Evolutionary conservation across 1,284 basidiomycete species (phyloP), one percentile per base, ranked within the genome.

Genomic region (Pseudozyma tsukubaensis): DNA sequence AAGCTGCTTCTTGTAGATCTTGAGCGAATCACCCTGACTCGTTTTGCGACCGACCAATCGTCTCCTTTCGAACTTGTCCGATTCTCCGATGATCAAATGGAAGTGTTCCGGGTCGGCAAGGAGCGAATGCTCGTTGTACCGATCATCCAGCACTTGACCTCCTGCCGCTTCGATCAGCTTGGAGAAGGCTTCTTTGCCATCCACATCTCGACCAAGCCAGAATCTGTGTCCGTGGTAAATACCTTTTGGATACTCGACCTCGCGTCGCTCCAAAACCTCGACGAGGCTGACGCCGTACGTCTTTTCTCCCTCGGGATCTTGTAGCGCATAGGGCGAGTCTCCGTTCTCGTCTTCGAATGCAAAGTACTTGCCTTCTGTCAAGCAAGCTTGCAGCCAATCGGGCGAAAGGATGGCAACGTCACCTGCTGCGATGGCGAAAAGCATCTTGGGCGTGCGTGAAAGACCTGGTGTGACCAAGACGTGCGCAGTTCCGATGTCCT

Each of bases 381-480:
- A 37, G 21, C 65, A 73, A 1, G 60, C 66, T 2, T 59, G 50
- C 14, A 74, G 47, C 72, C 72, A 74, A n/a, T 63, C 60, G 6
- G 72, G 67, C 50, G 61, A 58, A 12, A 70, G 48, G 21, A 74
- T 70, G 1, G 45, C 57, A 3, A 70, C 44, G 42, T 18, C 44
- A 6, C 72, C 72, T 4, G 50, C 65, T 10, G 72, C 72, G 18
- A 74, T 74, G 3, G 72, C 72, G 18, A 59, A 57, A 4, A 74
- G 67, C 72, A 74, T 74, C 67, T 74, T 74, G 47, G 62, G 66
- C 44, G 67, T 57, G 24, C 72, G 66, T 50, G 66, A 69, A 11
- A 74, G 14, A 35, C 59, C 63, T 14, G 72, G 62, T n/a, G 67
- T 57, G 13, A 74, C 67, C n/a, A 74, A 37, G 4, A 70, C 55